phyloP scores from a whole-genome alignment of 805 yeast species.

The Pichia heedii region DNA sequence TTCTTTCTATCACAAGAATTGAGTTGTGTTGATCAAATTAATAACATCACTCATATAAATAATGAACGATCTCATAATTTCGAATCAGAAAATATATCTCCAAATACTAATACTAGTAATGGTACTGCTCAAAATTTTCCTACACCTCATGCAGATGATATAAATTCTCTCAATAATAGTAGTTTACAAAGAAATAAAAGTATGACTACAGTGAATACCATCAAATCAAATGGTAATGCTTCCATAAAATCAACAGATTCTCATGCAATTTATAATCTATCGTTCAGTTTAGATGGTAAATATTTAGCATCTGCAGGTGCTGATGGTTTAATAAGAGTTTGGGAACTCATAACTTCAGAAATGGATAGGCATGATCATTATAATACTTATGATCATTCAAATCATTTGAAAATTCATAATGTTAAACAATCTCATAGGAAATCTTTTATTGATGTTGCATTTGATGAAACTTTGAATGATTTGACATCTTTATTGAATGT shows the following conservation, averaged over 20 bases:
- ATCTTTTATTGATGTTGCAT: conserved; percentile 7
- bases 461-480: conserved; percentile 11
- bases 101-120: conserved; percentile 1
- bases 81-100: not conserved
- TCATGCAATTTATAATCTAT: conserved; percentile 59
- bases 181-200: not conserved
- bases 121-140: not conserved
- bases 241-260: not conserved
- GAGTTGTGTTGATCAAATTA: conserved; percentile 15
- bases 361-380: conserved; percentile 37
- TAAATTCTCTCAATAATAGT: not conserved
- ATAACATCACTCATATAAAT: not conserved
- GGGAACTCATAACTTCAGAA: conserved; percentile 75
- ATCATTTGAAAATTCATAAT: not conserved
- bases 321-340: conserved; percentile 56
- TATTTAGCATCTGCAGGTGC: conserved; percentile 80
- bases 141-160: not conserved
- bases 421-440: not conserved
- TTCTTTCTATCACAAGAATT: conserved; percentile 62
- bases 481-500: conserved; percentile 10
- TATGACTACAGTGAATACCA: not conserved
- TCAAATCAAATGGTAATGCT: not conserved
- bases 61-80: not conserved
- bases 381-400: no score
- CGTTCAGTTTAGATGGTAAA: conserved; percentile 73